phyloP scores from a whole-genome alignment of 1,139 yeast genomes.

The Pneumocystis oryctolagi region DNA sequence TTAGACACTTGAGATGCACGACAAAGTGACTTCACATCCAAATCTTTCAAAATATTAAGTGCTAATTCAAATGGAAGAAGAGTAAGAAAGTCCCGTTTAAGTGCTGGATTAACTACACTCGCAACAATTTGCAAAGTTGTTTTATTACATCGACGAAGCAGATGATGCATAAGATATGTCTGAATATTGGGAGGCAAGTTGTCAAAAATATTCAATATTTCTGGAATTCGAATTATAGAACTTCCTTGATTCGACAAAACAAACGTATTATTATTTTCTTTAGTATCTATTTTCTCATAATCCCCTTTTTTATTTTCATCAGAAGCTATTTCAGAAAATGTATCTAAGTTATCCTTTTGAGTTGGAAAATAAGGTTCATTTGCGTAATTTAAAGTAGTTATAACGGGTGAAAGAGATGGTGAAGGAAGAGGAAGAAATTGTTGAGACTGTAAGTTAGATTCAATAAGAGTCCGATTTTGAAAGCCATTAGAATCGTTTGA shows the following conservation, averaged over 20 bases:
- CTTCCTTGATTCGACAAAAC: not conserved
- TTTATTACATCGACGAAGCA: slow-evolving; percentile 53
- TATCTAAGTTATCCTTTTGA: not conserved
- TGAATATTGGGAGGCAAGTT: slow-evolving; percentile 21
- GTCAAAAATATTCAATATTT: slow-evolving; percentile 24
- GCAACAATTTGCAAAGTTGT: slow-evolving; percentile 54
- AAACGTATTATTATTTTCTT: not conserved
- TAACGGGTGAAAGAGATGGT: not conserved
- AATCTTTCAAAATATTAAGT: slow-evolving; percentile 45
- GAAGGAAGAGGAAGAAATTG: not conserved
- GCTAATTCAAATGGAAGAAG: slow-evolving; percentile 68
- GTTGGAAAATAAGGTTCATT: not conserved
- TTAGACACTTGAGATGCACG: slow-evolving; percentile 51
- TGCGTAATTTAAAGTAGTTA: not conserved
- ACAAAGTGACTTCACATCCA: slow-evolving; percentile 52
- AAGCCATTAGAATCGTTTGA: not conserved
- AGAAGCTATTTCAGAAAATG: not conserved
- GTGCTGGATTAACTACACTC: slow-evolving; percentile 41
- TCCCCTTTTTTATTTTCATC: not conserved
- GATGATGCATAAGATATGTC: slow-evolving; percentile 33
- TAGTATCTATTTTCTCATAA: not conserved
- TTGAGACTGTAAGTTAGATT: not conserved
- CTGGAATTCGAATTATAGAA: slow-evolving; percentile 18
- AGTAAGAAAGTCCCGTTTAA: slow-evolving; percentile 59
- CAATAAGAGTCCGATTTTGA: not conserved